A percentile compares a stretch with the other conserved stretches of the same genome.
Conservation (phyloP, 108 stramenopile species). For the Mediolabrus comicus region DNA sequence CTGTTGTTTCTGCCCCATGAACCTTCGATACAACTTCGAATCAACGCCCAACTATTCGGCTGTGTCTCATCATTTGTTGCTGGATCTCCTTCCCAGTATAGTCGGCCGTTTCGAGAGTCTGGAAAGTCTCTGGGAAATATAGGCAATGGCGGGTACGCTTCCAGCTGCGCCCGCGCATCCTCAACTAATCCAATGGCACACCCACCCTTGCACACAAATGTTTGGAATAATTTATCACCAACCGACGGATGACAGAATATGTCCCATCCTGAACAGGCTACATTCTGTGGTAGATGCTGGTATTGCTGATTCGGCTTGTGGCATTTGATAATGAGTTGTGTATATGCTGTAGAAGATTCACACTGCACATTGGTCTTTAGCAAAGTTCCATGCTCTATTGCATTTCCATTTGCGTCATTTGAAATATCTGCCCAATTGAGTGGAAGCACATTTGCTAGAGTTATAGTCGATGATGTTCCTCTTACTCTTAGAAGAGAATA, state of each 20-base stretch:
- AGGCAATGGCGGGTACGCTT: conserved; percentile 70
- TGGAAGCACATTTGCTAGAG: conserved; percentile 16
- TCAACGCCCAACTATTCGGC: conserved; percentile 27
- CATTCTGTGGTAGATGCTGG: conserved; percentile 50
- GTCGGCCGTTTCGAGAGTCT: conserved; percentile 52
- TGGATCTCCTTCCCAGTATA: conserved; percentile 55
- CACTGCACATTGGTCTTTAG: conserved; percentile 5
- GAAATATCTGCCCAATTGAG: background rate
- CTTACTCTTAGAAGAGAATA: conserved; percentile 34
- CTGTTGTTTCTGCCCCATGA: conserved; percentile 39
- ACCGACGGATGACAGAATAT: conserved; percentile 51
- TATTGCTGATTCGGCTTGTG: conserved; percentile 29
- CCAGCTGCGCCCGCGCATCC: conserved; percentile 55
- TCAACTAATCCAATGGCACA: conserved; percentile 77
- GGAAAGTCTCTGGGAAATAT: conserved; percentile 80
- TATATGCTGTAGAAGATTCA: conserved; percentile 7
- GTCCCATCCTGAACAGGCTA: conserved; percentile 66
- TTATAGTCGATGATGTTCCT: conserved; percentile 19
- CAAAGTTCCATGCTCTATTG: conserved; percentile 23
- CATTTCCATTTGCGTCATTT: background rate
- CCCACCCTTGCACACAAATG: conserved; percentile 43
- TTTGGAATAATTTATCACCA: conserved; percentile 50
- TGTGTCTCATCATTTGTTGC: conserved; percentile 1
- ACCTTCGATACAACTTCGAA: conserved; percentile 50
- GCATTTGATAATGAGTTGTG: conserved; percentile 24